Percentiles rank a stretch among this genome's conserved stretches.
Evolutionary conservation across 2,329 filamentous ascomycete genomes (phyloP).

Genomic region (Claviceps quebecensis): DNA sequence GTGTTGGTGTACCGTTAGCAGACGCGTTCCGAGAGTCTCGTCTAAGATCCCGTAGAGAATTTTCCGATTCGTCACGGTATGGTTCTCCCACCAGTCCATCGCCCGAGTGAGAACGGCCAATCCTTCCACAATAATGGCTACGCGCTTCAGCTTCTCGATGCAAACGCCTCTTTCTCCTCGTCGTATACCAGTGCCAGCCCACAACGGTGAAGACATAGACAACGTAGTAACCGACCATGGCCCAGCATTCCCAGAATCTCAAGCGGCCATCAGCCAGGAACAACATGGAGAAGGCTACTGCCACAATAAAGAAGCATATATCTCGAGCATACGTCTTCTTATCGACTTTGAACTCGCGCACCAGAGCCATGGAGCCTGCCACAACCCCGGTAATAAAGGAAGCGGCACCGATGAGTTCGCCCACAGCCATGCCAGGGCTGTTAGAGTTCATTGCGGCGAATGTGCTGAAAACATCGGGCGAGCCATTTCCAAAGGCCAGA

Average conservation of each 20-base stretch:
- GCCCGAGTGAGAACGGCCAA: constrained; percentile 29
- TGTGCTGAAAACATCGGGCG: constrained; percentile 94
- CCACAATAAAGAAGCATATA: constrained; percentile 79
- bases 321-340: constrained; percentile 83
- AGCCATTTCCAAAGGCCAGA: constrained; percentile 92
- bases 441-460: constrained; percentile 97
- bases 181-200: constrained; percentile 78
- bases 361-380: constrained; percentile 90
- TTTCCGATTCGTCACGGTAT: constrained; percentile 48
- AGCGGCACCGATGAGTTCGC: constrained; percentile 87
- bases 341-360: constrained; percentile 87
- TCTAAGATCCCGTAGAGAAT: constrained; percentile 11
- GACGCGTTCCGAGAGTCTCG: constrained; percentile 8
- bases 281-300: constrained; percentile 73
- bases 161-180: constrained; percentile 43
- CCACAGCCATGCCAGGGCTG: constrained; percentile 90
- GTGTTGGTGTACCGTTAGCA: constrained; percentile 24
- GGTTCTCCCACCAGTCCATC: constrained; percentile 41
- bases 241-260: constrained; percentile 73
- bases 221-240: constrained; percentile 83
- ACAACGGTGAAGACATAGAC: constrained; percentile 86
- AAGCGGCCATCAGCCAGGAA: constrained; percentile 77
- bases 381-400: constrained; percentile 95
- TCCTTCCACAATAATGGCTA: constrained; percentile 53
- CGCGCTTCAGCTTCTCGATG: constrained; percentile 59